Evolutionary conservation across 2,329 filamentous ascomycete genomes (phyloP), one percentile per base, ranked within the genome.

Genomic region (Plectosphaerella cucumerina): DNA sequence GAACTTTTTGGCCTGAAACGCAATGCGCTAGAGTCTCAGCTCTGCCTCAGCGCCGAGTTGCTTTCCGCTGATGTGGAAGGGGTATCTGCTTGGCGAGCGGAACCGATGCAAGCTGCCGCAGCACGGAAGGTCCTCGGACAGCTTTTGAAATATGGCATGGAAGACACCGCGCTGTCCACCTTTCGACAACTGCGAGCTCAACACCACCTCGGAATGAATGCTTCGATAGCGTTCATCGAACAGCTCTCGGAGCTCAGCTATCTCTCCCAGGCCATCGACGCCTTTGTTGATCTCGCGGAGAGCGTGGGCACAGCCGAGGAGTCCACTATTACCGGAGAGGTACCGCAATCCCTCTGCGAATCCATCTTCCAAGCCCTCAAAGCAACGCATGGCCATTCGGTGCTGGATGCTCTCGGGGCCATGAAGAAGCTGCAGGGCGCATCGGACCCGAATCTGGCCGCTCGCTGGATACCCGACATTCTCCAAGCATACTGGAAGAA

Each of bases 201-300:
- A n/a, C 42, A 37, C 17, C 35, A 41, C 3, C 23, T 48, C 3
- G 37, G 23, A 15, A 20, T 37, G 17, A 18, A 43, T 33, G 20
- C 34, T 15, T 50, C 42, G 9, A 34, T 37, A 5, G 49, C 49
- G 49, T 50, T 53, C 26, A 51, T 57, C 31, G 20, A 18, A 14
- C 39, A 49, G 18, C 53, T 57, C 15, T 22, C 15, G 5, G 34
- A 35, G 8, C 18, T 44, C 14, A 31, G 35, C 17, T 41, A 55
- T 14, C 47, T 47, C 22, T 23, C 23, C 14, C 35, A 53, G 44
- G 51, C 49, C 17, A 50, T 57, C 23, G 55, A 57, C 23, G 39
- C 39, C 8, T 57, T 57, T 22, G 22, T 50, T 11, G 35, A 35
- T 11, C 31, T 46, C n/a, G 51, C 39, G n/a, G 20, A 42, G 20